Evolutionary conservation across 768 basidiomycete genomes (phyloP), one percentile per base, ranked within the genome.

Genomic region (Paxillus ammoniavirescens): DNA sequence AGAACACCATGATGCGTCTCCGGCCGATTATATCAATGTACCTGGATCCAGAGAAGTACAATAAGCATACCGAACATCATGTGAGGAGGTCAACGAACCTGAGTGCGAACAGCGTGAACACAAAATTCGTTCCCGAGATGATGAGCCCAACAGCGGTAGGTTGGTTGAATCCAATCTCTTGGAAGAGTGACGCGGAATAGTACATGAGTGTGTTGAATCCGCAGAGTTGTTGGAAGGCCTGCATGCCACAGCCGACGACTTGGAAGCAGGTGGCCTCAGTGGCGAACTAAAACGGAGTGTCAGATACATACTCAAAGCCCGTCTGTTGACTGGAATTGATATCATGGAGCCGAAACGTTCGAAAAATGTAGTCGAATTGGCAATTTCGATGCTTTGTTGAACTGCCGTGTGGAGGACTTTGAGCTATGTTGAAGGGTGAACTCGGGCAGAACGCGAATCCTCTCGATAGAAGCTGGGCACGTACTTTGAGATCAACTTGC

Each of bases 141-240:
- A 91, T 86, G 30, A 91, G 78, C 0, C 89, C 89, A 28, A 91
- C 87, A 0, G 88, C 88, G 3, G 88, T 90, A 0, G 91, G 86
- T 62, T 93, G 86, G 64, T 87, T 73, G 71, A 92, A 92, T 0
- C 91, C 91, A 46, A 92, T 87, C 57, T 83, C 77, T 59, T 86
- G 80, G 74, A 92, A 92, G 12, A 92, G 76, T 0, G 89, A 89
- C 4, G 89, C 86, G 18, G 86, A 86, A 63, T 86, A 85, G 61
- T 80, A 82, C 81, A 84, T 83, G 53, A 91, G 77, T 0, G 90
- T 89, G 62, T 92, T 91, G 75, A 91, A 91, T 2, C 91, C 91
- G 56, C 84, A 91, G 0, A 92, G 76, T 64, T 92, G 91, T 64
- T 93, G 91, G 69, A 84, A 86, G 0, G 86, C 89, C 72, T 92